Evolutionary conservation across 805 yeast genomes (phyloP).

Genomic region (Sugiyamaella chiloensis): DNA sequence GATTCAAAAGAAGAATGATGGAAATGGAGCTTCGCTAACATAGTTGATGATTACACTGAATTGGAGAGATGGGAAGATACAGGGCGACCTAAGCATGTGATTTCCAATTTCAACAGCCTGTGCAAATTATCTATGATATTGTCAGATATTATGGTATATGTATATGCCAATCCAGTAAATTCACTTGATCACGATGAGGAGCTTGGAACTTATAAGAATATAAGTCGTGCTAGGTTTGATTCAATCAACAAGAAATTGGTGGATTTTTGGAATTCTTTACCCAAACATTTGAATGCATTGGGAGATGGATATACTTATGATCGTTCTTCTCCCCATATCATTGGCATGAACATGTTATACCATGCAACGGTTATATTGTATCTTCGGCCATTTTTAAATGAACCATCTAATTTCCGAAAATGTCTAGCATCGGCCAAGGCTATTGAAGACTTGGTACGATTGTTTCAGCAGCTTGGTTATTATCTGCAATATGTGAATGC

Average conservation of each 20-base stretch:
- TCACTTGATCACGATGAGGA: constrained; percentile 2
- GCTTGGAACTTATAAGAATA: constrained; percentile 1
- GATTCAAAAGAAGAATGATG: no score
- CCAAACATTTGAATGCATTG: constrained; percentile 8
- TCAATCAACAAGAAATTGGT: background rate
- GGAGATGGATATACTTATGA: constrained; percentile 10
- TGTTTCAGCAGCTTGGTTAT: constrained; percentile 5
- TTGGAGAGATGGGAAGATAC: constrained; percentile 3
- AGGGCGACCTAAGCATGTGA: constrained; percentile 1
- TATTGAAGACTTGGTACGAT: constrained; percentile 7
- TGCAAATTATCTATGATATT: constrained; percentile 7
- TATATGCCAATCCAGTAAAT: constrained; percentile 8
- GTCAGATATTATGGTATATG: constrained; percentile 10
- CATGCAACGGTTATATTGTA: constrained; percentile 4
- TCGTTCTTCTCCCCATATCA: constrained; percentile 9
- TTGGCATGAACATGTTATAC: constrained; percentile 9
- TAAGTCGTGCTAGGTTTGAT: constrained; percentile 3
- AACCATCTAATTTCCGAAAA: constrained; percentile 1
- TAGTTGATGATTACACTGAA: constrained; percentile 7
- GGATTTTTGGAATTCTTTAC: constrained; percentile 7
- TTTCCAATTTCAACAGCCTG: background rate
- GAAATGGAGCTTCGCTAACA: no score
- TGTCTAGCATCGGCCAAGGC: constrained; percentile 12
- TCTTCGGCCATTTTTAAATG: constrained; percentile 1
- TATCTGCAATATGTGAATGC: constrained; percentile 4